Evolutionary conservation across 768 basidiomycete species (phyloP), one percentile per base, ranked within the genome.

Genomic region (Ramaria rubella): DNA sequence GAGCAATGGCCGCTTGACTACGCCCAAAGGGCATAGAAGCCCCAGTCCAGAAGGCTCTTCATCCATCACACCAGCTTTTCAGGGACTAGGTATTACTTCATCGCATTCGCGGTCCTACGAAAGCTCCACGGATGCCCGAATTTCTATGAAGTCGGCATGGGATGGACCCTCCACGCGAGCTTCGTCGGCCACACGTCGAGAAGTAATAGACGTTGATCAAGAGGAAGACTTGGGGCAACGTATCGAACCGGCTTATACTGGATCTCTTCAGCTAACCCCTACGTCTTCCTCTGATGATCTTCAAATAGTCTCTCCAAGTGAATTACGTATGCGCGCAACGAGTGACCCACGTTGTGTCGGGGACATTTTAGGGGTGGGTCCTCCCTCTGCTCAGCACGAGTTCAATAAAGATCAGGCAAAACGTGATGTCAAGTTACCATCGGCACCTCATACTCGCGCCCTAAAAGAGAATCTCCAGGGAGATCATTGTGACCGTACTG

Each of bases 261-360:
- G 33, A n/a, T 14, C 23, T 5, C 23, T 5, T 14, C 38, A 34
- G 17, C 36, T 40, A 14, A 42, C 52, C n/a, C 36, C 36, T 23
- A 38, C 52, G 8, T 26, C n/a, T 24, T 40, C 43, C 43, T 46
- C 43, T 49, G 55, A 56, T 49, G 55, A 56, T 56, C 14, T 56
- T 12, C 38, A 30, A 48, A 23, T 48, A 17, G 17, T 48, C 40
- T 42, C 40, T 24, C 27, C 11, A 5, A 15, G 12, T n/a, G 46
- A 30, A 12, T 23, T 14, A 11, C 12, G 44, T 23, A 14, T 9
- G 44, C 31, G 31, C 31, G 24, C 8, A 23, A 7, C 49, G 21
- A 29, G 17, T 48, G 40, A 5, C 23, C 29, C 31, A 24, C 14
- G 6, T 23, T 36, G 30, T 33, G 15, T 27, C 24, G 46, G 29